phyloP scores from a whole-genome alignment of 805 yeast species.

The Candida ovalis region DNA sequence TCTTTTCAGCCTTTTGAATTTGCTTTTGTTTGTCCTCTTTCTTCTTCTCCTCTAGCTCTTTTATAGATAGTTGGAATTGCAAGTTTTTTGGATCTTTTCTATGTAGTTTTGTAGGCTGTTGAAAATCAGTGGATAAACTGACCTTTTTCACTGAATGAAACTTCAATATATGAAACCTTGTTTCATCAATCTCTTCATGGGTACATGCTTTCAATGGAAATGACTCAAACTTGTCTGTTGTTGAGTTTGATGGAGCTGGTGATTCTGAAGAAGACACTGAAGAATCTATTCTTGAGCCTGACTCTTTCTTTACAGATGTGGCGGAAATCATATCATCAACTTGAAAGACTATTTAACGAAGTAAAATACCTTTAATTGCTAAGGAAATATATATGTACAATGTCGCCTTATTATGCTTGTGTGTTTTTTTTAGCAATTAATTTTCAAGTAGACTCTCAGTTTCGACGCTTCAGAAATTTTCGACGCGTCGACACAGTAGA shows the following conservation, averaged over 20 bases:
- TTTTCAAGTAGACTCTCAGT: too few species aligned
- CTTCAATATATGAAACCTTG: conserved; percentile 75
- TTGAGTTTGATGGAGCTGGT: conserved; percentile 14
- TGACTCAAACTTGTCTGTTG: conserved; percentile 26
- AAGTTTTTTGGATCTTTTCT: conserved; percentile 90
- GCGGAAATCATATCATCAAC: background rate
- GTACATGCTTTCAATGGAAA: conserved; percentile 70
- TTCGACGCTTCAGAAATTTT: too few species aligned
- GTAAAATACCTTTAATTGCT: too few species aligned
- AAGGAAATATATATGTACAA: too few species aligned
- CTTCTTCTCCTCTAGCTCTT: conserved; percentile 66
- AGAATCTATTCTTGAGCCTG: background rate
- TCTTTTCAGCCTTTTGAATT: conserved; percentile 38
- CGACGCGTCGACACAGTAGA: too few species aligned
- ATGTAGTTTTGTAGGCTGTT: conserved; percentile 81
- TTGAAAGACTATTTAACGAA: too few species aligned
- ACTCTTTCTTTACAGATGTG: background rate
- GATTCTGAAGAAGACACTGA: conserved; percentile 1
- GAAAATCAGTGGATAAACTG: conserved; percentile 68
- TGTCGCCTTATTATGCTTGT: too few species aligned
- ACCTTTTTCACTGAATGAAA: conserved; percentile 72
- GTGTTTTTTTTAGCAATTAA: too few species aligned
- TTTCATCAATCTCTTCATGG: conserved; percentile 63
- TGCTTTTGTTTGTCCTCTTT: conserved; percentile 42
- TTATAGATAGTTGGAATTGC: conserved; percentile 78